Evolutionary conservation across 352 stramenopile genomes (phyloP).

Genomic region (Lagenidium giganteum): DNA sequence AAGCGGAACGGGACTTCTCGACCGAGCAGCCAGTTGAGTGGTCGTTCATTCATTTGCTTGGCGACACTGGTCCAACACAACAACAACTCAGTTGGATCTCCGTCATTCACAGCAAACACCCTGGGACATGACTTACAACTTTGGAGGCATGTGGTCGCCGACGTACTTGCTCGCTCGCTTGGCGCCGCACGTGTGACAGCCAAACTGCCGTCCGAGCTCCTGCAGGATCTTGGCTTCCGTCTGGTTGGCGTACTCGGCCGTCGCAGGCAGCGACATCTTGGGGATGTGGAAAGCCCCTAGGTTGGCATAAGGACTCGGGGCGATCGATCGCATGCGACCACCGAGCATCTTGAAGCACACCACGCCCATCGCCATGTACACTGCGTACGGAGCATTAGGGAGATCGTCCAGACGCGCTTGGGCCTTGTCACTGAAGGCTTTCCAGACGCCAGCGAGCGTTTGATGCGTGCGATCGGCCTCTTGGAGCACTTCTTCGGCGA

Average conservation of each 20-base stretch:
- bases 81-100: neutral
- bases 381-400: conserved; percentile 31
- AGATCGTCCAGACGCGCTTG: conserved; percentile 11
- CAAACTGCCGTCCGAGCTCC: conserved; percentile 72
- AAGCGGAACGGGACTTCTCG: conserved; percentile 66
- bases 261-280: conserved; percentile 72
- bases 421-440: conserved; percentile 1
- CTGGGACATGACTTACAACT: conserved; percentile 35
- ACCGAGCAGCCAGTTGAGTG: conserved; percentile 28
- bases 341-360: conserved; percentile 75
- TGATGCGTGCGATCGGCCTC: neutral
- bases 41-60: conserved; percentile 45
- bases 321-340: conserved; percentile 56
- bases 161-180: conserved; percentile 66
- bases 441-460: neutral
- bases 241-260: conserved; percentile 59
- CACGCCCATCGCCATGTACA: conserved; percentile 73
- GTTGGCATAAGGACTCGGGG: conserved; percentile 71
- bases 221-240: conserved; percentile 67
- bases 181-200: conserved; percentile 79
- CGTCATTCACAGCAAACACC: conserved; percentile 2
- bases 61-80: conserved; percentile 37
- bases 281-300: conserved; percentile 74
- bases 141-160: conserved; percentile 84
- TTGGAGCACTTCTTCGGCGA: conserved; percentile 4